Evolutionary conservation across 1,284 basidiomycete genomes (phyloP), one percentile per base, ranked within the genome.

Genomic region (Schizopora paradoxa): DNA sequence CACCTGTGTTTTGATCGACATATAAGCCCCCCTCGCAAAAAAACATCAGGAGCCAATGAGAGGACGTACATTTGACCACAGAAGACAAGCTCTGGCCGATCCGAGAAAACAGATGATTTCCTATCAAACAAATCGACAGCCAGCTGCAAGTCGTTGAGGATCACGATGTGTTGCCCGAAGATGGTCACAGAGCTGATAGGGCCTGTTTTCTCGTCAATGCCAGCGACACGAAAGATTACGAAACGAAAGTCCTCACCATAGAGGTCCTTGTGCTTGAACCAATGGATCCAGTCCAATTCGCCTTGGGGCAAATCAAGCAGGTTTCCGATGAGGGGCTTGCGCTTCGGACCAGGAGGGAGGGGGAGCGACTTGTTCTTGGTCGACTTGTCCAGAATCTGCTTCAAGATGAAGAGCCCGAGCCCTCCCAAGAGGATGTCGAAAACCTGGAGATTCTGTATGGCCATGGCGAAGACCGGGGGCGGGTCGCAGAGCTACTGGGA

Each of bases 1-100:
- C 33, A 8, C 48, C 48, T 49, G 22, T 4, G 1, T 66, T 61
- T 49, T 69, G 65, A 36, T 16, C 6, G 22, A n/a, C 6, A 6
- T 11, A 31, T 33, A 23, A 33, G 29, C 18, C 21, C 23, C 6
- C 14, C 26, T 18, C 18, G 8, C 18, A 25, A 8, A 7, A 21
- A 3, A 14, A 14, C 22, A 13, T n/a, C 16, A 11, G 13, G 10
- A 4, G 21, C 6, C 16, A 7, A 33, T 18, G 46, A 19, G 6
- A 36, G 23, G 18, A 38, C 42, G 6, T 34, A 49, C 48, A 50
- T 50, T 13, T 44, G 43, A 6, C 48, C 48, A 8, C 38, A 43
- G 27, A 51, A 51, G 21, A 51, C 41, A 14, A 44, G 27, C 13
- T 37, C 27, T 6, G 49, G 49, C 16, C 49, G 31, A 27, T 51